Conservation (phyloP, 2,329 filamentous ascomycete species). For the Penicillium psychrosexuale region DNA sequence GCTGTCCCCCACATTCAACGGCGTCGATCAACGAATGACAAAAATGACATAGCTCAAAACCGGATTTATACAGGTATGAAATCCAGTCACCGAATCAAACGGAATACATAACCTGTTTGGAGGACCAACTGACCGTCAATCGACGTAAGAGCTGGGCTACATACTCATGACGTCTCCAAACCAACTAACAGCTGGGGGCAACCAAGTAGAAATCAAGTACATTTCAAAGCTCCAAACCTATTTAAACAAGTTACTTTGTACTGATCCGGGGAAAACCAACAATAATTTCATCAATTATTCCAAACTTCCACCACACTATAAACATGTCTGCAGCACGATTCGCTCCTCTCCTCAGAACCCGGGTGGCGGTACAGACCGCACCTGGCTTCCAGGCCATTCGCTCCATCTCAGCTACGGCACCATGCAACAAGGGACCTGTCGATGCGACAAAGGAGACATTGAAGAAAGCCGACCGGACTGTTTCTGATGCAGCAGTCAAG, state of each 20-base stretch:
- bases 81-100: background rate
- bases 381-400: conserved; percentile 20
- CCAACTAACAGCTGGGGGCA: conserved; percentile 3
- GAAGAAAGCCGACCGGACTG: conserved; percentile 56
- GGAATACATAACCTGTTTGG: background rate
- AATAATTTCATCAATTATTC: background rate
- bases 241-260: background rate
- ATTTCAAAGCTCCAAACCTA: conserved; percentile 4
- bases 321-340: conserved; percentile 32
- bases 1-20: background rate
- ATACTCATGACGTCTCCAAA: conserved; percentile 21
- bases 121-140: conserved; percentile 17
- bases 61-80: background rate
- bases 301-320: background rate
- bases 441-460: conserved; percentile 57
- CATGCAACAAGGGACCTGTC: conserved; percentile 50
- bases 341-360: conserved; percentile 25
- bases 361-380: conserved; percentile 14
- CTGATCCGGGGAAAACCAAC: background rate
- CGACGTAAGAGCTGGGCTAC: conserved; percentile 27
- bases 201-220: conserved; percentile 11
- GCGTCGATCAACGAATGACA: background rate
- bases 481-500: conserved; percentile 56
- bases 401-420: conserved; percentile 53
- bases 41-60: background rate